phyloP scores from a whole-genome alignment of 352 stramenopile genomes.

The Plasmopara halstedii region DNA sequence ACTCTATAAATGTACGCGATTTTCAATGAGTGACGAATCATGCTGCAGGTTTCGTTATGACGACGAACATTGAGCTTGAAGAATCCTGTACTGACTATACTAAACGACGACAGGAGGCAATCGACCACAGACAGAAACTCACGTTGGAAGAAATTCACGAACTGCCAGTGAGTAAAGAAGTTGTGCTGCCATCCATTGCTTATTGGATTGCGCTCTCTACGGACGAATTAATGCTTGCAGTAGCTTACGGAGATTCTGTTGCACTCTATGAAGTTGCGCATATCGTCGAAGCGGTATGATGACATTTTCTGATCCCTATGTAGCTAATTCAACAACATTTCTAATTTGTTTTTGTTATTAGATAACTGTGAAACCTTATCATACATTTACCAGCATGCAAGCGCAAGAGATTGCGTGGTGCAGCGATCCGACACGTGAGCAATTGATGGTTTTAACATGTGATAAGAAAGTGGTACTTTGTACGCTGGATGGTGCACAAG shows the following conservation, averaged over 20 bases:
- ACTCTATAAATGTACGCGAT: constrained; percentile 4
- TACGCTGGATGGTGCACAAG: constrained; percentile 18
- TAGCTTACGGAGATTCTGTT: constrained; percentile 37
- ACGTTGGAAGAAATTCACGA: constrained; percentile 35
- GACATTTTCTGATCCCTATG: neutral
- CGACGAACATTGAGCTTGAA: constrained; percentile 26
- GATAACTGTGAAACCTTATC: constrained; percentile 25
- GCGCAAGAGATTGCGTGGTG: constrained; percentile 50
- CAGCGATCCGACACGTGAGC: constrained; percentile 12
- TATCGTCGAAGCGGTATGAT: constrained; percentile 39
- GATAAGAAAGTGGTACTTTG: constrained; percentile 37
- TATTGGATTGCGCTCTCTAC: constrained; percentile 47
- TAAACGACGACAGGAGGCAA: constrained; percentile 32
- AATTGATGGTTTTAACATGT: constrained; percentile 35
- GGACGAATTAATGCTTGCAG: constrained; percentile 43
- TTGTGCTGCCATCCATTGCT: constrained; percentile 33
- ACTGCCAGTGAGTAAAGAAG: constrained; percentile 25
- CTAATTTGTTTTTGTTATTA: constrained; percentile 8
- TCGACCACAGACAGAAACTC: constrained; percentile 51
- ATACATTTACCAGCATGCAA: constrained; percentile 26
- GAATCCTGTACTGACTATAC: constrained; percentile 33
- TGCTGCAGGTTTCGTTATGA: constrained; percentile 38
- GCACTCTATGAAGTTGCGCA: constrained; percentile 54
- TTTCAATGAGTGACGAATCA: constrained; percentile 5
- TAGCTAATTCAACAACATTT: constrained; percentile 1